Base-by-base conservation (phyloP, 176 grass and related monocot genomes). In the Guadua angustifolia region DNA sequence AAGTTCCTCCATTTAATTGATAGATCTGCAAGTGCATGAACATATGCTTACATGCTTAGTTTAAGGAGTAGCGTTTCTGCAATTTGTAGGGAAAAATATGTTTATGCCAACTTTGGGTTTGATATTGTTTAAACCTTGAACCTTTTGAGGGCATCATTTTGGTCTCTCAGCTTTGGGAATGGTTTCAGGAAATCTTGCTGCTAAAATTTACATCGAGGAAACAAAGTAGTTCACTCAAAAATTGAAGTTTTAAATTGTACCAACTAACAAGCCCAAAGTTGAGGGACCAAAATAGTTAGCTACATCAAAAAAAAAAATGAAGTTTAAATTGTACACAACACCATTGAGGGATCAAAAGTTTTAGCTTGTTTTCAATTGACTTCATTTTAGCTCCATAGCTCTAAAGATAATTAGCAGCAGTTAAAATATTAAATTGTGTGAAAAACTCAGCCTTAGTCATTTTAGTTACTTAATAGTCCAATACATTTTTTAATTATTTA, bases 111-210 rank as follows among this genome's bases (percentile, higher is more conserved):
- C 7, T 81, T 81, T 51, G 43, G 45, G 1, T 45, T 5, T 26
- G 69, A 71, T 73, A 5, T 73, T 74, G 71, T 74, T 74, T 52
- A 53, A 19, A 74, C 14, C 8, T 7, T 25, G 47, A 68, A 69
- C 35, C n/a, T 11, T 15, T 61, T 58, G 38, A 61, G 21, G 64
- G 26, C 4, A 66, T 66, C 49, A n/a, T 65, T 65, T 64, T 64
- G 32, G 3, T 74, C 29, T 62, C 66, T 19, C 33, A 62, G 7
- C 72, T 82, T 21, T 26, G 21, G 53, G 8, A 16, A 61, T 1
- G 2, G 16, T 44, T 38, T 49, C 51, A 58, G 21, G 10, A 74
- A 86, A 51, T 50, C 6, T 50, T 69, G 61, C n/a, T 60, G 29
- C 53, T 75, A 47, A 47, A 57, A 47, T 26, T 57, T 67, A 76